A percentile compares a stretch with the other conserved stretches of the same genome.
These are phyloP conservation scores for Chenopodium suecicum DNA, from an alignment of 148 eudicot species.

Conservation along the genomic window DNA sequence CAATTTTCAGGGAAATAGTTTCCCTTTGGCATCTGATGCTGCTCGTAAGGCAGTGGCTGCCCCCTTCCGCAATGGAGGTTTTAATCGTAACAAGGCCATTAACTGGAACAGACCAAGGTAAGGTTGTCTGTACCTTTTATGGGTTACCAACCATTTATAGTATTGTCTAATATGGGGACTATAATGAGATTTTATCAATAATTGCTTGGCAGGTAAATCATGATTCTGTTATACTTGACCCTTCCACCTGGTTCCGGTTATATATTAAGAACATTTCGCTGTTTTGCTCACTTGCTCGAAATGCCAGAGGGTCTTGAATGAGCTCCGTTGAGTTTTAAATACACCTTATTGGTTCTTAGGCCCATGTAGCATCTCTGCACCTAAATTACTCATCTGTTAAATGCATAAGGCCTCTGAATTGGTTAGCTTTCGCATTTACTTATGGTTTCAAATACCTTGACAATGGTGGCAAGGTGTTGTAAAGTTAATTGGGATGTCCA, in stretches of 20 bases:
- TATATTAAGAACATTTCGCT: conserved; percentile 19
- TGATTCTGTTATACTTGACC: conserved; percentile 38
- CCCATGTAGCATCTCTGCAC: conserved; percentile 13
- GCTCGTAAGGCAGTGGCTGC: conserved; percentile 60
- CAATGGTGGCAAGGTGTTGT: not conserved
- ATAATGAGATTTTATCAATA: conserved; percentile 16
- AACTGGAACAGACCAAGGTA: conserved; percentile 74
- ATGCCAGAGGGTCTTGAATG: conserved; percentile 14
- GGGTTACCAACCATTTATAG: not conserved
- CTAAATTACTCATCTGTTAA: not conserved
- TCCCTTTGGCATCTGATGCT: conserved; percentile 68
- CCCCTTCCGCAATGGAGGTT: conserved; percentile 54
- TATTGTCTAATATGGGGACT: not conserved
- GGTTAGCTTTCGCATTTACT: conserved; percentile 14
- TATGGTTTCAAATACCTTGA: not conserved
- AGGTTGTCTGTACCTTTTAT: not conserved
- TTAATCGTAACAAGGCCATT: conserved; percentile 41
- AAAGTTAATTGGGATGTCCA: not conserved
- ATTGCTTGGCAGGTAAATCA: conserved; percentile 61
- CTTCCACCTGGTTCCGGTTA: conserved; percentile 33
- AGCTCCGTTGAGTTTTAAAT: conserved; percentile 3
- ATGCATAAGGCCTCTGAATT: conserved; percentile 12
- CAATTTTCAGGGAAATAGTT: conserved; percentile 67
- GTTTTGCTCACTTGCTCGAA: conserved; percentile 19
- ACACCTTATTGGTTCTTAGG: conserved; percentile 7